These are phyloP conservation scores for Candida silvatica DNA, from an alignment of 805 yeast genomes.

Conservation along the genomic window DNA sequence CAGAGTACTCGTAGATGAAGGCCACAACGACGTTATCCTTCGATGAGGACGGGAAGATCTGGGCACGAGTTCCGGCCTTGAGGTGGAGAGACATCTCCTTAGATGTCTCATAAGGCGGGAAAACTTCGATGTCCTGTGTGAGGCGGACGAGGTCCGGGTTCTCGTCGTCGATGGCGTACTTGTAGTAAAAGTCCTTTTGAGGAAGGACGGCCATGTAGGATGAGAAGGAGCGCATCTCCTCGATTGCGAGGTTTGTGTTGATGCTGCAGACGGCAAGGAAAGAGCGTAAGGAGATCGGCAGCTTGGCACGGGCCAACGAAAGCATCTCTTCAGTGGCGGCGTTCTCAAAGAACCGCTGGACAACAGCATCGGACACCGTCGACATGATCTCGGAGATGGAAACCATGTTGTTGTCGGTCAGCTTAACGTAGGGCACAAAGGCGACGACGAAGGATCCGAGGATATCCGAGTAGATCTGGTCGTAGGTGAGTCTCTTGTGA, in stretches of 20 bases:
- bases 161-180: slow-evolving; percentile 40
- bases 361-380: slow-evolving; percentile 35
- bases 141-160: slow-evolving; percentile 41
- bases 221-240: slow-evolving; percentile 46
- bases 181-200: slow-evolving; percentile 28
- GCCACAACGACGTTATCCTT: slow-evolving; percentile 34
- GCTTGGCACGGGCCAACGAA: slow-evolving; percentile 57
- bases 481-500: slow-evolving; percentile 36
- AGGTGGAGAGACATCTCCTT: slow-evolving; percentile 37
- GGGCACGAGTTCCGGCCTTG: slow-evolving; percentile 57
- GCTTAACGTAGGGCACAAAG: slow-evolving; percentile 39
- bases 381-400: slow-evolving; percentile 34
- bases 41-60: slow-evolving; percentile 41
- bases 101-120: slow-evolving; percentile 41
- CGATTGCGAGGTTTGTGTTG: slow-evolving; percentile 59
- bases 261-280: slow-evolving; percentile 52
- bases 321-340: slow-evolving; percentile 35
- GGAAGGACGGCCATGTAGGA: slow-evolving; percentile 51
- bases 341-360: slow-evolving; percentile 36
- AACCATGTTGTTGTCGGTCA: slow-evolving; percentile 35
- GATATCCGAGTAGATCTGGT: slow-evolving; percentile 41
- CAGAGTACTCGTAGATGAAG: slow-evolving; percentile 68
- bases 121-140: slow-evolving; percentile 32
- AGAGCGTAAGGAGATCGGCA: slow-evolving; percentile 58
- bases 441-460: slow-evolving; percentile 35